Base-by-base conservation (phyloP, 805 yeast species). In the Metschnikowia lochheadii region DNA sequence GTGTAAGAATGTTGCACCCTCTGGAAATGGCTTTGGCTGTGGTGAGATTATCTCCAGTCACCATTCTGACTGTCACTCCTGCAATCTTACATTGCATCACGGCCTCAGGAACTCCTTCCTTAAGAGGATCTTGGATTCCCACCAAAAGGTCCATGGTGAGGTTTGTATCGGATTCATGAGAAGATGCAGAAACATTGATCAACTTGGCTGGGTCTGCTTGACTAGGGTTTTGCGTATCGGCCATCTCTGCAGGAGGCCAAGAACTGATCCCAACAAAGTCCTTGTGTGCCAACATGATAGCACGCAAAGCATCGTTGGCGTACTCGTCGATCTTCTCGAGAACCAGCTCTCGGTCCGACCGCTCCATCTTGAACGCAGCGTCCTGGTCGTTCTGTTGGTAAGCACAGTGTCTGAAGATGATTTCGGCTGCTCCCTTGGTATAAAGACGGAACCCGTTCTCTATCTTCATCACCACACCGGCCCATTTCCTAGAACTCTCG, bases 41-140 rank as follows among this genome's bases (percentile, higher is more conserved):
- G 40, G 83, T 70, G 50, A 92, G 66, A 63, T 92, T 92, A 67
- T 94, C 99, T 67, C 99, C 99, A 18, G 99, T 94, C 41, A 94
- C 97, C 99, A 94, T 94, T 58, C 97, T 79, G 17, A 94, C 98
- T 21, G 86, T 80, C 21, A 94, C 98, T 51, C 99, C 98, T 1
- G 99, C 98, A 33, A 74, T 74, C 58, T 82, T 84, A 71, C 99
- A 94, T 63, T 86, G 85, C 37, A 76, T 74, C 29, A 94, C 96
- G 1, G 99, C 96, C 40, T 85, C 83, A n/a, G 82, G 78, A 8
- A 94, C 98, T 55, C 97, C 97, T 5, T 79, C 80, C 60, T 97
- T 84, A 52, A 94, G 76, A 0, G 99, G 99, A 70, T 94, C 99
- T 71, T 89, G 92, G 61, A 94, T 89, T 56, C 98, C 99, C 38